A percentile compares a stretch with the other conserved stretches of the same genome.
Evolutionary conservation across 805 yeast species (phyloP).

Genomic region (Ogataea neopini): DNA sequence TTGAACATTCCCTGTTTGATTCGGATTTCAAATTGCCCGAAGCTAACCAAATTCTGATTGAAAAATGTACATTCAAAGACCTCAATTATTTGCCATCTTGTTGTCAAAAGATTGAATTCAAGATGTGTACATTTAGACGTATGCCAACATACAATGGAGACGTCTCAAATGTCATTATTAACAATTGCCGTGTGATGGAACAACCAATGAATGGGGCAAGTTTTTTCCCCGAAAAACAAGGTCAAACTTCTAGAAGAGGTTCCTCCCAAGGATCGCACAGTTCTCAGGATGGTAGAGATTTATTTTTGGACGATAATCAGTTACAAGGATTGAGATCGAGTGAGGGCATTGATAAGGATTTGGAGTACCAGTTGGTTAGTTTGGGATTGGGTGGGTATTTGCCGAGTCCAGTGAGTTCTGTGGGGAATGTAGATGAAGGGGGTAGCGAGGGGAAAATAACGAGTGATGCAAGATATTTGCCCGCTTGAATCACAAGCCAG

Average conservation of each 20-base stretch:
- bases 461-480: too few relatives aligned
- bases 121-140: constrained; percentile 35
- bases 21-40: constrained; percentile 32
- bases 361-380: constrained; percentile 4
- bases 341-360: not conserved
- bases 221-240: not conserved
- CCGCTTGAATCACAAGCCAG: too few relatives aligned
- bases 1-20: constrained; percentile 35
- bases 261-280: constrained; percentile 1
- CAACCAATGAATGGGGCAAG: constrained; percentile 11
- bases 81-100: constrained; percentile 24
- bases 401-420: not conserved
- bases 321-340: not conserved
- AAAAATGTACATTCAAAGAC: constrained; percentile 35
- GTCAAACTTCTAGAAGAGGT: not conserved
- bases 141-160: constrained; percentile 31
- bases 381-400: not conserved
- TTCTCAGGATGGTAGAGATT: not conserved
- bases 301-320: not conserved
- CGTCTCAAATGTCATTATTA: constrained; percentile 29
- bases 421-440: not conserved
- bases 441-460: too few relatives aligned
- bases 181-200: constrained; percentile 34
- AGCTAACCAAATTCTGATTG: constrained; percentile 31
- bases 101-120: constrained; percentile 29